Conservation (phyloP, 352 stramenopile species). For the Phytophthora melonis region DNA sequence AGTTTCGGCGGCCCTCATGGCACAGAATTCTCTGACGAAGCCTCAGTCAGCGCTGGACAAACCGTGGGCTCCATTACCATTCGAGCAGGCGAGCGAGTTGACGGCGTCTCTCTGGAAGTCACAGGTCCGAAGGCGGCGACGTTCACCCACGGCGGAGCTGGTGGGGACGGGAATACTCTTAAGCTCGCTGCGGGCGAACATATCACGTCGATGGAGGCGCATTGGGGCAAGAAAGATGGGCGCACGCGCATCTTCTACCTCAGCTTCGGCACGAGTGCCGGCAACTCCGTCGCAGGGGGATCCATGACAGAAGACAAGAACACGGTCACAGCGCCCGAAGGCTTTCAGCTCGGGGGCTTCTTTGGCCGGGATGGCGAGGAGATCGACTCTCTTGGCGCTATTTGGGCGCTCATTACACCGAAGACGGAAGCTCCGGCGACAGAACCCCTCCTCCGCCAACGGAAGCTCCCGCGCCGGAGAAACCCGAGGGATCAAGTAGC, state of each 20-base stretch:
- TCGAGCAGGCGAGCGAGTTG: background rate
- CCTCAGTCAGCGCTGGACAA: background rate
- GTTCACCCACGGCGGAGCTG: background rate
- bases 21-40: background rate
- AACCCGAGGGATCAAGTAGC: background rate
- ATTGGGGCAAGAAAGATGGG: background rate
- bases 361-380: conserved; percentile 47
- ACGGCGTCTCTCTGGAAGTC: background rate
- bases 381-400: conserved; percentile 42
- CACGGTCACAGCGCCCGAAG: conserved; percentile 39
- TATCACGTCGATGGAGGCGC: background rate
- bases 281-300: conserved; percentile 33
- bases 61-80: background rate
- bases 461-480: background rate
- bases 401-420: conserved; percentile 1
- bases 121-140: background rate
- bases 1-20: background rate
- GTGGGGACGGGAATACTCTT: background rate
- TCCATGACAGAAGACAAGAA: conserved; percentile 37
- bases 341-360: conserved; percentile 43
- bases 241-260: background rate
- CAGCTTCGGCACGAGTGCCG: conserved; percentile 7
- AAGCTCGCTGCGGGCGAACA: background rate
- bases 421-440: background rate
- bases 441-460: background rate